Evolutionary conservation across 345 rosid genomes (phyloP), one percentile per base, ranked within the genome.

Genomic region (Bruguiera parviflora): DNA sequence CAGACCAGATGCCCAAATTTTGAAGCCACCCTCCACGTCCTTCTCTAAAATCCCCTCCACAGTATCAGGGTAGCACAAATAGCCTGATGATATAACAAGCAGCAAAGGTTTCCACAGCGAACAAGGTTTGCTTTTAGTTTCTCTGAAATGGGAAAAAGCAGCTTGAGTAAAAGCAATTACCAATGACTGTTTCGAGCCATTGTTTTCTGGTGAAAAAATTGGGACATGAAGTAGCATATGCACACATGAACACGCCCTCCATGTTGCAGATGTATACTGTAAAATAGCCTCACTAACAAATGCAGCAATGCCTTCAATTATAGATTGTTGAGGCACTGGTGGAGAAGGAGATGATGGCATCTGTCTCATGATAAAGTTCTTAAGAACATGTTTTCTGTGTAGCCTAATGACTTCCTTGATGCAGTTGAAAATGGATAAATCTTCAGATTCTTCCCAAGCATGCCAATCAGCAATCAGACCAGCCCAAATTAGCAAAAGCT

Each of bases 371-470:
- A 85, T 60, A 70, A 89, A 89, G 73, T 81, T 79, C 63, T 81
- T 73, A 51, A 89, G 78, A 21, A 82, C 85, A 67, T 85, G 86
- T 72, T 80, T 89, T 64, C 72, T 70, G 67, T 78, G 75, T 43
- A 89, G 80, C 66, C 75, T 81, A 72, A 89, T 87, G 70, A 78
- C 87, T 77, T 88, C 93, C 77, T 84, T 86, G 53, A 92, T 92
- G 85, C 97, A 89, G 76, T 88, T 82, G 73, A 92, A 92, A 63
- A 92, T 75, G 37, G 90, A 81, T 52, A 85, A 80, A 74, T 92
- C 96, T 82, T 89, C 96, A 5, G 91, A 84, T 84, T 92, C 97
- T 78, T 89, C 96, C 97, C 97, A 92, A 55, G 88, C 85, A 85
- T 85, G 80, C 93, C 96, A 89, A 59, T 83, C 90, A 64, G 88